Conservation (phyloP, 1,284 basidiomycete genomes). For the Heterobasidion irregulare region DNA sequence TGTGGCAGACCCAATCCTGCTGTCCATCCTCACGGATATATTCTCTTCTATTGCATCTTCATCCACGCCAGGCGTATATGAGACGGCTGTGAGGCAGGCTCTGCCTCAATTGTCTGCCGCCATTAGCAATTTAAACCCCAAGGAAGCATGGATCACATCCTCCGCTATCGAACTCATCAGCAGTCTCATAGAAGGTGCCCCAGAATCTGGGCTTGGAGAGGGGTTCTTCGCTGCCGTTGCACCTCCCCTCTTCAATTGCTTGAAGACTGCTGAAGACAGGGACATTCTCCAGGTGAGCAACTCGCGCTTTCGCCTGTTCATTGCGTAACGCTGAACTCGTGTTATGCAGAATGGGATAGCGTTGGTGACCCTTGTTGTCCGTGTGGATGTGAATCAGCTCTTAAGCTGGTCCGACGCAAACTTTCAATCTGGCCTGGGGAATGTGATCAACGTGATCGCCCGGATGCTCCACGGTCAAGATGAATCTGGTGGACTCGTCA, state of each 20-base stretch:
- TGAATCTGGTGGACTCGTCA: slow-evolving; percentile 83
- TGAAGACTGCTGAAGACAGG: slow-evolving; percentile 68
- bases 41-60: slow-evolving; percentile 64
- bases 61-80: slow-evolving; percentile 51
- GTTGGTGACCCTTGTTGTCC: slow-evolving; percentile 77
- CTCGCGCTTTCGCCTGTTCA: not conserved
- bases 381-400: slow-evolving; percentile 81
- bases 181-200: slow-evolving; percentile 60
- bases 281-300: slow-evolving; percentile 71
- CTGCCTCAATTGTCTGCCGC: slow-evolving; percentile 66
- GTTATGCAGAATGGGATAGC: slow-evolving; percentile 65
- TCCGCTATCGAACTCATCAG: slow-evolving; percentile 79
- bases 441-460: slow-evolving; percentile 68
- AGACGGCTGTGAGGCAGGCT: slow-evolving; percentile 63
- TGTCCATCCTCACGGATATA: slow-evolving; percentile 82
- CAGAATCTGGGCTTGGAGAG: slow-evolving; percentile 60
- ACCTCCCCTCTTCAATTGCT: slow-evolving; percentile 63
- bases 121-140: slow-evolving; percentile 46
- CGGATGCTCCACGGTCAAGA: slow-evolving; percentile 71
- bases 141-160: slow-evolving; percentile 64
- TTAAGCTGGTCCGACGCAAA: slow-evolving; percentile 63
- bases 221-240: slow-evolving; percentile 73
- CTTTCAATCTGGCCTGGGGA: slow-evolving; percentile 68
- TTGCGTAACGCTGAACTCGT: not conserved
- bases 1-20: slow-evolving; percentile 75